A percentile compares a stretch with the other conserved stretches of the same genome.
phyloP scores from a whole-genome alignment of 1,284 basidiomycete species.

The Fistulinella staudtii region DNA sequence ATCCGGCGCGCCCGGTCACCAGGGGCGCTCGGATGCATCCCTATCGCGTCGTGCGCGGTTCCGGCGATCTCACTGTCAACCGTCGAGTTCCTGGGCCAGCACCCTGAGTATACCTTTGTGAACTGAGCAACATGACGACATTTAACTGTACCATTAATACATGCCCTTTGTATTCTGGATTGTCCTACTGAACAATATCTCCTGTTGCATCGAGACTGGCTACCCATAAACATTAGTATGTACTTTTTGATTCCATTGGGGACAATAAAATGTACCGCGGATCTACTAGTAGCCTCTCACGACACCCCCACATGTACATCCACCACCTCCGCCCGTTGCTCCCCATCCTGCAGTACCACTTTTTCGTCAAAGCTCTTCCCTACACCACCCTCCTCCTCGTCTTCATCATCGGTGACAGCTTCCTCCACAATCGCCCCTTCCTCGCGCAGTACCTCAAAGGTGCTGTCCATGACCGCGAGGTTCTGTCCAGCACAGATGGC shows the following conservation, averaged over 20 bases:
- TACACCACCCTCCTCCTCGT: constrained; percentile 16
- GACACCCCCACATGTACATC: constrained; percentile 13
- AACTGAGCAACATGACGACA: too few relatives aligned
- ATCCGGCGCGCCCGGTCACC: constrained; percentile 38
- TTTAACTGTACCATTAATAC: too few relatives aligned
- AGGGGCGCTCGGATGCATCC: constrained; percentile 51
- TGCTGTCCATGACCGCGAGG: constrained; percentile 40
- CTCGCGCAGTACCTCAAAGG: constrained; percentile 44
- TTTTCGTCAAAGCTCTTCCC: constrained; percentile 32
- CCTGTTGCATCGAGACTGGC: too few relatives aligned
- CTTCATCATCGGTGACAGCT: constrained; percentile 43
- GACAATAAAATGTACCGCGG: too few relatives aligned
- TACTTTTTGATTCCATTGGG: too few relatives aligned
- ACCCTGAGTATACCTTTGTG: too few relatives aligned
- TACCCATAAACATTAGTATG: too few relatives aligned
- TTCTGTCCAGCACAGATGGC: constrained; percentile 69
- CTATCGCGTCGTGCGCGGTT: constrained; percentile 49
- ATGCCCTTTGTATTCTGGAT: too few relatives aligned
- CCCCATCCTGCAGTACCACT: constrained; percentile 14
- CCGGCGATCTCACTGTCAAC: too few relatives aligned
- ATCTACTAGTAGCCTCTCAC: too few relatives aligned
- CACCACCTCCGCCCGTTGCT: constrained; percentile 12
- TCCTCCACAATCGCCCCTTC: constrained; percentile 70
- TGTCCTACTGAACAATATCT: too few relatives aligned
- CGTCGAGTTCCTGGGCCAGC: too few relatives aligned